Base-by-base conservation (phyloP, 2,329 filamentous ascomycete genomes). In the Alternaria tenuissima region DNA sequence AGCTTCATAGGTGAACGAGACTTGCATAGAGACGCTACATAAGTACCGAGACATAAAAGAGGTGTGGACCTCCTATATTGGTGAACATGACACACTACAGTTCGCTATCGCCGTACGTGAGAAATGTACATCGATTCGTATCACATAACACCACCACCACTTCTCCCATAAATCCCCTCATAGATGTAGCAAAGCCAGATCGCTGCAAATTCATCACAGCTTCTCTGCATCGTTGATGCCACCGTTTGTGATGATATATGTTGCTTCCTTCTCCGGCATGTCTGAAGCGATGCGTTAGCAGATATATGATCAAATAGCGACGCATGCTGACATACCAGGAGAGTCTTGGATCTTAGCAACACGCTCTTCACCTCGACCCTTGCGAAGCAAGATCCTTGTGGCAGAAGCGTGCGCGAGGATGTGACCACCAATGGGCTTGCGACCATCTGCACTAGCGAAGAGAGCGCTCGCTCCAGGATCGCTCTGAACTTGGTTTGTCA, bases 401-500 rank as follows among this genome's bases (percentile, higher is more conserved):
- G 88, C 85, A 53, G 88, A 90, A 52, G 88, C 88, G 76, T 91
- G 88, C 38, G 88, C 88, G 30, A 91, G 85, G 56, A 91, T 86
- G 77, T 91, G 88, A 16, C 88, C 89, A 62, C 87, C 87, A 49
- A 88, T 85, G 49, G 88, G 87, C 74, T 90, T 90, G 47, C 88
- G 84, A 46, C 89, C 89, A 78, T 91, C 89, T 57, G 87, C 88
- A 64, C 88, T 85, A 52, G 88, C 86, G 71, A 91, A 91, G 11
- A 91, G 81, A 46, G 88, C 86, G 74, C 84, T 90, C 11, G 88
- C 89, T 62, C 89, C 88, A 14, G 89, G 89, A 67, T 91, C 89
- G 59, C 87, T 89, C 78, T 90, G 88, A 36, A 91, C 89, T 78
- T 91, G 89, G 65, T 91, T 91, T 54, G 89, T 91, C 86, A 79